Evolutionary conservation across 73 alveolate genomes (phyloP).

Genomic region (Uronychia setigera): DNA sequence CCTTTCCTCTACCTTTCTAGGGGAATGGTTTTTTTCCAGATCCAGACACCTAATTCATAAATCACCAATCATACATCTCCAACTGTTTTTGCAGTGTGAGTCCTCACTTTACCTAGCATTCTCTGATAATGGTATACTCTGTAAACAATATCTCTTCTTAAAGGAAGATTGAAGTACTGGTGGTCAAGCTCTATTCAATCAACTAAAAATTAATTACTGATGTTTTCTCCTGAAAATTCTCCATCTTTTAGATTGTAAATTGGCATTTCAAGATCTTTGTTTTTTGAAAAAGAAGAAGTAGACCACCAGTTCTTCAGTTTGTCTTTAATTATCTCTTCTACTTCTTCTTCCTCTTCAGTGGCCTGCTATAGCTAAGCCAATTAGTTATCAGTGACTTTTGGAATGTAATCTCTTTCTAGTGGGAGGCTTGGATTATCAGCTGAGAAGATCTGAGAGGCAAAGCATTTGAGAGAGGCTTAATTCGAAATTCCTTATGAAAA

Average conservation of each 20-base stretch:
- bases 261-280: constrained; percentile 30
- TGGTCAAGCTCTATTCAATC: constrained; percentile 56
- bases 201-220: background rate
- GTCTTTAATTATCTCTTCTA: too few species aligned
- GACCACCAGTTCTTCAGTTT: constrained; percentile 40
- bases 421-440: background rate
- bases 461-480: background rate
- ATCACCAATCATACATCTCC: constrained; percentile 40
- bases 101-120: constrained; percentile 13
- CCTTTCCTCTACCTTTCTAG: constrained; percentile 71
- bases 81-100: constrained; percentile 40
- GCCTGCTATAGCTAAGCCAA: too few species aligned
- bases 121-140: constrained; percentile 40
- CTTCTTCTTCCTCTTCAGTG: too few species aligned
- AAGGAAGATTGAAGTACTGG: constrained; percentile 46
- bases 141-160: constrained; percentile 74
- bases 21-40: constrained; percentile 63
- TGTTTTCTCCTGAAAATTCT: constrained; percentile 35
- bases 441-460: background rate
- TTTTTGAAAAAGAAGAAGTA: constrained; percentile 38
- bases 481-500: background rate
- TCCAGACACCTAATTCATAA: constrained; percentile 28
- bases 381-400: too few species aligned
- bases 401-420: too few species aligned
- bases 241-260: constrained; percentile 41